Base-by-base conservation (phyloP, 305 asterid species). In the Ajuga reptans region DNA sequence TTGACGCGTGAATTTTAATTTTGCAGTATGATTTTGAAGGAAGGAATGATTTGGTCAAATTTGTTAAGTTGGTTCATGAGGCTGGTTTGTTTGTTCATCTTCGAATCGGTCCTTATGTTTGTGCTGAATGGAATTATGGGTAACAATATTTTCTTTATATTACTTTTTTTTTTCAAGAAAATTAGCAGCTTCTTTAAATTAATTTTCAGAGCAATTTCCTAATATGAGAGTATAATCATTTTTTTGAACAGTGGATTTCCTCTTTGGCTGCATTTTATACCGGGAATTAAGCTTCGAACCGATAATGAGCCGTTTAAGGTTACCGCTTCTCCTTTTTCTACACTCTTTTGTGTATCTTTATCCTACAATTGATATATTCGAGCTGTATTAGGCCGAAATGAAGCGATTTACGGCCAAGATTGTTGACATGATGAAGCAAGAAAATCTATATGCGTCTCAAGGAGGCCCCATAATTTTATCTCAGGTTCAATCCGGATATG, bases 51-150 rank as follows among this genome's bases (percentile, higher is more conserved):
- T 80, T 94, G 89, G 95, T 89, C 75, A 83, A 79, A 18, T 94
- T 94, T 68, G 77, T 94, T 73, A 94, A 91, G 68, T 74, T 94
- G 83, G 92, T 91, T 8, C 75, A 77, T 6, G 85, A 86, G 24
- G 97, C 99, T 71, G 99, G 95, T 21, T 78, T 94, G 29, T 80
- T 74, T 63, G 89, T 78, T 75, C 96, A 89, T 74, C 85, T 94
- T 21, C 86, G 99, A 12, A 94, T 91, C 4, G 98, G 96, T 9
- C 99, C 98, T 69, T 94, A 94, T 62, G 99, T 79, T 12, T 94
- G 99, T 42, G 98, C 99, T 12, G 98, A 94, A 72, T 94, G 99
- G 99, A 91, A 88, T 72, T 94, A 94, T 75, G 99, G 99, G 99
- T 94, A 75, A 60, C 17, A 18, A 2, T 14, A 8, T 3, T 24